Evolutionary conservation across 1,284 basidiomycete species (phyloP).

Genomic region (Malassezia globosa): DNA sequence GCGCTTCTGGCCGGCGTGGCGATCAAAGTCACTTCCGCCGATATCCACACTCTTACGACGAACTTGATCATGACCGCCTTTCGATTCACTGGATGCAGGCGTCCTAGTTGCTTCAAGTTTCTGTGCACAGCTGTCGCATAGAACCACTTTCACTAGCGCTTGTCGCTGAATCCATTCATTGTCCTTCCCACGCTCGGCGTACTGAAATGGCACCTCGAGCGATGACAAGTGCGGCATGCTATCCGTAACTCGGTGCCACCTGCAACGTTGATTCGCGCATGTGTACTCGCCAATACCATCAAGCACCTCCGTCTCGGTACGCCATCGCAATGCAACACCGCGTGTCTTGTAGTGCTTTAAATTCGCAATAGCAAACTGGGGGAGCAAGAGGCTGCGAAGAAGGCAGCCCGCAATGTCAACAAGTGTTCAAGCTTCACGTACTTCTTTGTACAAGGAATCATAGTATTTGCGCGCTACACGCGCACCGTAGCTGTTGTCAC

Average conservation of each 20-base stretch:
- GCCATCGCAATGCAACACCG: slow-evolving; percentile 15
- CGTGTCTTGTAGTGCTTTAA: slow-evolving; percentile 17
- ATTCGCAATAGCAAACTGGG: slow-evolving; percentile 17
- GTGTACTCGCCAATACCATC: slow-evolving; percentile 17
- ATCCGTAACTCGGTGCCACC: neutral
- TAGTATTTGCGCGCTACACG: slow-evolving; percentile 12
- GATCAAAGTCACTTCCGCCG: no score
- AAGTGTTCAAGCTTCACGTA: slow-evolving; percentile 1
- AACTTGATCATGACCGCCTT: no score
- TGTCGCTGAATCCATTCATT: no score
- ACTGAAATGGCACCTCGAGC: slow-evolving; percentile 11
- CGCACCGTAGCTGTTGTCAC: slow-evolving; percentile 1
- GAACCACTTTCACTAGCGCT: no score
- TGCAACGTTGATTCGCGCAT: slow-evolving; percentile 11
- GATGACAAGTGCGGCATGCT: neutral
- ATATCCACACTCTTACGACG: no score
- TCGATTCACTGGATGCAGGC: no score
- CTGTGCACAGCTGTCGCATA: no score
- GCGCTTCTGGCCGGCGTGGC: no score
- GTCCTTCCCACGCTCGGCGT: no score
- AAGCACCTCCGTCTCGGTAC: slow-evolving; percentile 14
- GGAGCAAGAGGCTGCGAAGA: no score
- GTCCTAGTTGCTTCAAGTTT: no score
- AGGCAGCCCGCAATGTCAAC: no score
- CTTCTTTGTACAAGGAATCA: slow-evolving; percentile 18